Base-by-base conservation (phyloP, 768 basidiomycete genomes). In the Podaxis rugospora region DNA sequence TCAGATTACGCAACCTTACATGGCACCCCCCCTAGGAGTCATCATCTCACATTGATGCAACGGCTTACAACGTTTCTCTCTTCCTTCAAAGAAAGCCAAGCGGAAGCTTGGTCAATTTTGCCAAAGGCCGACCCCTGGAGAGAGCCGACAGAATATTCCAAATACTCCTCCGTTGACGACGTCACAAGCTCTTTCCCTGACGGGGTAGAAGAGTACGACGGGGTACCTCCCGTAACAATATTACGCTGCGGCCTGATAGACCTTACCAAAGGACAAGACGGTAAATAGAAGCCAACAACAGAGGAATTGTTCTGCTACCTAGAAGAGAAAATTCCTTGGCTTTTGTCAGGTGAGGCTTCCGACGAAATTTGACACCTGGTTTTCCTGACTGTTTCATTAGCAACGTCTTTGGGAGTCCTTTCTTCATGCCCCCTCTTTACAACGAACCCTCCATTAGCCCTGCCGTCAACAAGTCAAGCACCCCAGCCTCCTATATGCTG, bases 191-290 rank as follows among this genome's bases (percentile, higher is more conserved):
- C 68, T n/a, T 59, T 72, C 10, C 67, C 65, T 11, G 70, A 72
- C 23, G 68, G 75, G 51, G 66, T 70, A 25, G 59, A 66, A 3
- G 69, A 72, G 9, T 64, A 74, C 51, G 46, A 66, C 1, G 72
- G 71, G 7, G 68, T 88, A 5, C 80, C 85, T n/a, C 32, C 78
- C 7, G 63, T 84, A 4, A 84, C 86, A 1, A 71, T 90, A 5
- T 74, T 92, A 39, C 83, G 90, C 7, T 89, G 86, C 65, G 85
- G 79, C 2, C 73, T 91, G 42, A 72, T 76, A 32, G 86, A 86
- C 51, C 75, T 78, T 60, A 70, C 66, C 57, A 76, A 66, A 65
- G 74, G 70, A 18, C 76, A 76, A 35, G 71, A 65, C 4, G 70
- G 75, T 7, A 64, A 66, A 14, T 67, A 72, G 27, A 72, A 76